phyloP scores from a whole-genome alignment of 495 filamentous ascomycete species.

The Chaetomidium leptoderma region DNA sequence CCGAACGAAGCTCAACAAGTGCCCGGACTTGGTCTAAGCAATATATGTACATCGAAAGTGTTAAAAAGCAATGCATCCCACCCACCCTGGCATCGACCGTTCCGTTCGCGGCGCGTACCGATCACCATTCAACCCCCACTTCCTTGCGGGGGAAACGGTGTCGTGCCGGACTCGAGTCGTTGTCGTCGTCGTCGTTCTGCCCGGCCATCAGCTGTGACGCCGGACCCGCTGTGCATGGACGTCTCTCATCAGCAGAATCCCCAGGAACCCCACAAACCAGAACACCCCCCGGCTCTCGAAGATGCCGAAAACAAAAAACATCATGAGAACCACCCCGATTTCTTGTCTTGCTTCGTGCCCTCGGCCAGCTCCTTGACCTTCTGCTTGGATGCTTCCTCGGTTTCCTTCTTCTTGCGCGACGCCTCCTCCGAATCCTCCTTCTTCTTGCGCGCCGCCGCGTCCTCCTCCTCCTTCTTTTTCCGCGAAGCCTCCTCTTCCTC shows the following conservation, averaged over 20 bases:
- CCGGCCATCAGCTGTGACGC: background rate
- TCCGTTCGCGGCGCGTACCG: background rate
- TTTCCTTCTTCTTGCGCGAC: conserved; percentile 5
- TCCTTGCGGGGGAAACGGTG: background rate
- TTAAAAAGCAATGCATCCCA: conserved; percentile 11
- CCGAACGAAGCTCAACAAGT: conserved; percentile 18
- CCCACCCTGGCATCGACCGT: background rate
- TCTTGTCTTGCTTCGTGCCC: conserved; percentile 17
- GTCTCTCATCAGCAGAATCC: conserved; percentile 22
- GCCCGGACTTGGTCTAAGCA: conserved; percentile 16
- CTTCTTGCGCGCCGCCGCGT: conserved; percentile 18
- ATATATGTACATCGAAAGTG: conserved; percentile 18
- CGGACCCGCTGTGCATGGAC: conserved; percentile 10
- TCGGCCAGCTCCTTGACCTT: conserved; percentile 18
- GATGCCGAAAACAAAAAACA: conserved; percentile 18
- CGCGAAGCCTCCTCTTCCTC: conserved; percentile 21
- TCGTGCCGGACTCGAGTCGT: conserved; percentile 7
- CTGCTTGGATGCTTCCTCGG: conserved; percentile 11
- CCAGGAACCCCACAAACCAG: conserved; percentile 7
- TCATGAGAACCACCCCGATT: conserved; percentile 19
- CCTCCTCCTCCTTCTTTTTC: conserved; percentile 19
- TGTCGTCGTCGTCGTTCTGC: background rate
- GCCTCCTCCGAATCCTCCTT: conserved; percentile 10
- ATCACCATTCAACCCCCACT: background rate
- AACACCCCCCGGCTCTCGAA: conserved; percentile 12